Evolutionary conservation across 2,329 filamentous ascomycete genomes (phyloP), one percentile per base, ranked within the genome.

Genomic region (Catunica adiposa): DNA sequence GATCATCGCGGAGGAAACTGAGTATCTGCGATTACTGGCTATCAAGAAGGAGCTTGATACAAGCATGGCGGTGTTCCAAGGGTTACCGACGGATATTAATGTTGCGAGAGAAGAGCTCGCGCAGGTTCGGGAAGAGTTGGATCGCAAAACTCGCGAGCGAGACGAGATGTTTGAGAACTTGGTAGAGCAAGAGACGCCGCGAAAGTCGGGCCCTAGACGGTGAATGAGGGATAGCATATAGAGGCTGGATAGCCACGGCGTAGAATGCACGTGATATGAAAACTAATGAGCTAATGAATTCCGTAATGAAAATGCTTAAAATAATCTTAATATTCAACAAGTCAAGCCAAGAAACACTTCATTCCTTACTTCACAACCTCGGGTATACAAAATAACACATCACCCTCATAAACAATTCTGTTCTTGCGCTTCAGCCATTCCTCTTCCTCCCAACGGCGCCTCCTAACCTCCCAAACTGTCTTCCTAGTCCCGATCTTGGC

Each of bases 91-190:
- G 4, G 82, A 94, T 63, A 68, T 77, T 7, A 76, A 82, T 51
- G 74, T 78, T 50, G 88, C 88, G 37, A 76, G 82, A 61, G 69
- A 72, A n/a, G 81, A 86, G 64, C 73, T 95, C 26, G 83, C 85
- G 60, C 71, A 73, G 29, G 68, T 89, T 46, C 77, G 84, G 58
- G 69, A 71, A 1, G 79, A 88, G 63, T 70, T 94, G 48, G 73
- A 75, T 40, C 68, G 70, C 8, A 68, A 87, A 53, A 81, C 75
- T 26, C 73, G 73, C 60, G 73, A 75, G 61, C 76, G 89, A 55
- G 87, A 95, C 65, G 74, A 70, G 29, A 72, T 87, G 55, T 94
- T 94, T 64, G 87, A 90, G 64, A 77, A 74, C 1, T 65, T 92
- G 50, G 79, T 87, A 1, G 79, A 81, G 62, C 71, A 73, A 42